phyloP scores from a whole-genome alignment of 2,329 filamentous ascomycete species.

The Setomelanomma holmii region DNA sequence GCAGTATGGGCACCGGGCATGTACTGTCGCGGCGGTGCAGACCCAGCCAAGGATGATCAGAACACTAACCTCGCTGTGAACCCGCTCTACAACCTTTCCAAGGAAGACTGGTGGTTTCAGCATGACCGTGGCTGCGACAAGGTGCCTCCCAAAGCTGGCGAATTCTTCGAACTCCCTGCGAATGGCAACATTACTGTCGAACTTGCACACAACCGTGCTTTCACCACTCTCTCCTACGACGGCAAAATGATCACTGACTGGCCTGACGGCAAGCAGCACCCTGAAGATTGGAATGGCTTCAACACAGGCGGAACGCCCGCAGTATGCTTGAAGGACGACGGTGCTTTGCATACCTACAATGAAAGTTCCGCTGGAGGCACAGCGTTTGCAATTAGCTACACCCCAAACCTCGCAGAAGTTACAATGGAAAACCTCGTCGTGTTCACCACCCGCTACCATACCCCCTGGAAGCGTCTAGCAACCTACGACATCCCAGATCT shows the following conservation, averaged over 20 bases:
- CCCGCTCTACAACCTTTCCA: conserved; percentile 56
- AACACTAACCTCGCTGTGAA: conserved; percentile 58
- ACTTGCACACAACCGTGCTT: conserved; percentile 59
- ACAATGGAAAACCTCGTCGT: conserved; percentile 61
- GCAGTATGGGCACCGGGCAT: conserved; percentile 51
- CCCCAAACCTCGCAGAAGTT: conserved; percentile 55
- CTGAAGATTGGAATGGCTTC: conserved; percentile 56
- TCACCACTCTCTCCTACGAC: conserved; percentile 56
- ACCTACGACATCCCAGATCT: conserved; percentile 49
- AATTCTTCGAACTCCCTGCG: conserved; percentile 57
- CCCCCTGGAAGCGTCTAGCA: conserved; percentile 49
- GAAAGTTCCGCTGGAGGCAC: conserved; percentile 55
- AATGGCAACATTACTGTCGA: conserved; percentile 59
- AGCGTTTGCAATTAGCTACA: conserved; percentile 60
- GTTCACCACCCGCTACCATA: conserved; percentile 53
- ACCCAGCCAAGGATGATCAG: conserved; percentile 40
- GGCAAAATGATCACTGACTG: conserved; percentile 51
- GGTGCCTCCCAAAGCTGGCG: conserved; percentile 45
- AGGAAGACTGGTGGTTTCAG: conserved; percentile 61
- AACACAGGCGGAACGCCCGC: conserved; percentile 30
- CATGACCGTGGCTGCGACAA: conserved; percentile 56
- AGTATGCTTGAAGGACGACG: conserved; percentile 50
- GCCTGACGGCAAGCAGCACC: conserved; percentile 57
- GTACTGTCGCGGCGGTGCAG: conserved; percentile 49
- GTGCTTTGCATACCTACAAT: conserved; percentile 57